phyloP scores from a whole-genome alignment of 345 rosid genomes.

The Moricandia moricandioides region DNA sequence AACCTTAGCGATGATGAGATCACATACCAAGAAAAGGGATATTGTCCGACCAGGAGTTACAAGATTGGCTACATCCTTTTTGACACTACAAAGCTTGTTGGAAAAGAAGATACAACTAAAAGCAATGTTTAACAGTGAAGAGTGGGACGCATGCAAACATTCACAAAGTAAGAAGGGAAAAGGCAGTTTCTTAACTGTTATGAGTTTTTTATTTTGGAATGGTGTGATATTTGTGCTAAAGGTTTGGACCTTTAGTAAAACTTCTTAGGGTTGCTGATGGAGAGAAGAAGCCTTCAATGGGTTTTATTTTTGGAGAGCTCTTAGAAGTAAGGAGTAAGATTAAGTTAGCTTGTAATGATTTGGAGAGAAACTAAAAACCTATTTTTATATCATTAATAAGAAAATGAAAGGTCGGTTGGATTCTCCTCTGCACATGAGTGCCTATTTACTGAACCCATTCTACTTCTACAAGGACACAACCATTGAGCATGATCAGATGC shows the following conservation, averaged over 20 bases:
- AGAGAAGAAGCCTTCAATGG: conserved; percentile 3
- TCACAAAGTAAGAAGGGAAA: not conserved
- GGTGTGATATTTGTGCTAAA: not conserved
- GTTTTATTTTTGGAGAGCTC: conserved; percentile 13
- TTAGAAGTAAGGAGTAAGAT: not conserved
- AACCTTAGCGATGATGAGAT: not conserved
- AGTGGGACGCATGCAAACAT: not conserved
- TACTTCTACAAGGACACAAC: not conserved
- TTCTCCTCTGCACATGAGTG: not conserved
- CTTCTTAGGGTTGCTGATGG: conserved; percentile 3
- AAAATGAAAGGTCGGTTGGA: conserved; percentile 8
- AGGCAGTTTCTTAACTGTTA: not conserved
- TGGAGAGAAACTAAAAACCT: conserved; percentile 10
- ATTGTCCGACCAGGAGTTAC: not conserved
- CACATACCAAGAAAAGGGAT: not conserved
- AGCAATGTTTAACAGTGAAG: not conserved
- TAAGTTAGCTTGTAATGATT: not conserved
- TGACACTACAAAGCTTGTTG: not conserved
- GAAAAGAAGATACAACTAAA: not conserved
- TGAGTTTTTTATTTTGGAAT: conserved; percentile 3
- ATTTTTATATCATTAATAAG: conserved; percentile 13
- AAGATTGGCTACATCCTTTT: not conserved
- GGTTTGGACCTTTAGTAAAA: not conserved
- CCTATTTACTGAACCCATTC: not conserved
- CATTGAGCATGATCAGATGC: not conserved